Base-by-base conservation (phyloP, 2,329 filamentous ascomycete genomes). In the Neobulgaria alba region DNA sequence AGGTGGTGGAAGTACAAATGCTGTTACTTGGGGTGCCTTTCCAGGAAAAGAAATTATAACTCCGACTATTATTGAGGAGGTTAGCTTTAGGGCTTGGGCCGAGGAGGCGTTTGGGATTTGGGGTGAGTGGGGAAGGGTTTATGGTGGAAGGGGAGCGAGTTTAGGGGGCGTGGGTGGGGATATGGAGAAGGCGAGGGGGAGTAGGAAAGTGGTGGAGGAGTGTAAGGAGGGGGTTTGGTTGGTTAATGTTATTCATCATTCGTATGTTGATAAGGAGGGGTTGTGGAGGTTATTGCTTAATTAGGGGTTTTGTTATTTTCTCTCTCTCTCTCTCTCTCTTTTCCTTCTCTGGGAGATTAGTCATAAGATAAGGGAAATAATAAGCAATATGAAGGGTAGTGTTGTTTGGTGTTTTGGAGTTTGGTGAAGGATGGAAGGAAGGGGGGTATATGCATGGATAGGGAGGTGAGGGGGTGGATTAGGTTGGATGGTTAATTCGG, bases 51-150 rank as follows among this genome's bases (percentile, higher is more conserved):
- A 96, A 63, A 96, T 96, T 58, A 77, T 94, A 43, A 94, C 89
- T 16, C 90, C 90, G 3, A 96, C 90, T 2, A 96, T 96, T 57
- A 94, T 96, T 56, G 90, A 96, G 61, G 85, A 89, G 53, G 86
- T 95, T 38, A 92, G 85, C 60, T 96, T 96, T 71, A 74, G 79
- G 47, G 87, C 89, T 5, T 98, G 92, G 92, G 76, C 79, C 42
- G 92, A 96, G 59, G 92, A 98, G 69, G 90, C 92, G 1, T 98
- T 92, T 66, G 83, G 82, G 21, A 95, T 96, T 57, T 96, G 90
- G 85, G 75, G 72, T 31, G 92, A 96, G 67, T 98, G 92, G 92
- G 80, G 84, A 46, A 74, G 84, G 51, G 83, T 95, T 34, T 96
- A 95, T 62, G 73, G 79, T 35, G 17, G 37, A 4, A 78, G 75